Evolutionary conservation across 768 basidiomycete genomes (phyloP).

Genomic region (Clitopilus hobsonii): DNA sequence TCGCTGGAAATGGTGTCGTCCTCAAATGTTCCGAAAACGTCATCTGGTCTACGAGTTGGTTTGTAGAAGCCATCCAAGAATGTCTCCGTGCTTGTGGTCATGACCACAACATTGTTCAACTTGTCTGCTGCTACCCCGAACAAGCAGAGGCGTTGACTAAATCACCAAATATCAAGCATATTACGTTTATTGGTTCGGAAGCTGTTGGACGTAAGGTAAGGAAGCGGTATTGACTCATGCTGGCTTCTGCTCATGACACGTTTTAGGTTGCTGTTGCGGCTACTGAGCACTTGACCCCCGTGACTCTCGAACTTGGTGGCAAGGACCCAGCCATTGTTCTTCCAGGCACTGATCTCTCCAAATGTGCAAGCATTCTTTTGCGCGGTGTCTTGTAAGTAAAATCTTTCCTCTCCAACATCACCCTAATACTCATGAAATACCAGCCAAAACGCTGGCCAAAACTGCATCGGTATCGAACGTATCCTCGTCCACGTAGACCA

Average conservation of each 20-base stretch:
- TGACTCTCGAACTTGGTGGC: constrained; percentile 91
- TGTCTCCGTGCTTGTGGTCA: constrained; percentile 82
- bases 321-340: constrained; percentile 93
- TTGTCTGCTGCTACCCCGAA: constrained; percentile 86
- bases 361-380: constrained; percentile 81
- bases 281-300: constrained; percentile 82
- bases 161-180: constrained; percentile 81
- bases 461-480: constrained; percentile 95
- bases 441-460: constrained; percentile 92
- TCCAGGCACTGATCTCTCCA: constrained; percentile 76
- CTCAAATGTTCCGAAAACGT: constrained; percentile 93
- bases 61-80: constrained; percentile 70
- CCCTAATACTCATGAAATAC: neutral
- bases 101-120: constrained; percentile 83
- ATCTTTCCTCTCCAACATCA: neutral
- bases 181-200: constrained; percentile 91
- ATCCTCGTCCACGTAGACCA: constrained; percentile 79
- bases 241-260: neutral
- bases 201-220: constrained; percentile 67
- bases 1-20: constrained; percentile 86
- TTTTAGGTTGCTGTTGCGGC: constrained; percentile 76
- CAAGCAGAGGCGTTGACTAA: constrained; percentile 78
- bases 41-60: constrained; percentile 86
- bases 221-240: constrained; percentile 1
- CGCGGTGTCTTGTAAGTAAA: constrained; percentile 82